A percentile compares a stretch with the other conserved stretches of the same genome.
These are phyloP conservation scores for Sarocladium kiliense DNA, from an alignment of 2,329 filamentous ascomycete species.

Conservation along the genomic window DNA sequence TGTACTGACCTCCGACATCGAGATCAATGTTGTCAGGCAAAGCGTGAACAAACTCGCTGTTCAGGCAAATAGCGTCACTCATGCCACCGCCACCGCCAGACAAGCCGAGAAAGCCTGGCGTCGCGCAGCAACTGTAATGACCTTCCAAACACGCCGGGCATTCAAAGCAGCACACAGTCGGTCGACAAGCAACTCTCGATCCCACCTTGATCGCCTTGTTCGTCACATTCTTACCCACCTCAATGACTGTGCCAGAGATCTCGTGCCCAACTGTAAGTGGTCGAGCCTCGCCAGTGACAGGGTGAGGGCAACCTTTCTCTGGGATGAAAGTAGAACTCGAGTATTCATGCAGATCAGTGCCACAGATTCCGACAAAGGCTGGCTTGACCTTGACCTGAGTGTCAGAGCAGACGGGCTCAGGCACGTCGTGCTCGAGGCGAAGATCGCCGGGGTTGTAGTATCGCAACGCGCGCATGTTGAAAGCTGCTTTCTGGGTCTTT, in stretches of 20 bases:
- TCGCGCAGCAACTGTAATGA: constrained; percentile 23
- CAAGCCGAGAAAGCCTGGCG: constrained; percentile 37
- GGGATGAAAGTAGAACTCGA: constrained; percentile 22
- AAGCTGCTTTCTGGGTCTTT: too few species aligned
- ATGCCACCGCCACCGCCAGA: constrained; percentile 47
- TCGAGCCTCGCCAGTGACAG: constrained; percentile 47
- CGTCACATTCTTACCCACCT: constrained; percentile 43
- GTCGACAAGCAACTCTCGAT: constrained; percentile 51
- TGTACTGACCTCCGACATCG: constrained; percentile 33
- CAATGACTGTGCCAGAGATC: constrained; percentile 54
- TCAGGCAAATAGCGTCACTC: constrained; percentile 45
- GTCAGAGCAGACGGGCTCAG: not conserved
- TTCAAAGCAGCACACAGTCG: constrained; percentile 48
- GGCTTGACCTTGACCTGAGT: constrained; percentile 3
- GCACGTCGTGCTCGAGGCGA: not conserved
- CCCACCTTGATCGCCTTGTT: constrained; percentile 37
- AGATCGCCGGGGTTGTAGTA: not conserved
- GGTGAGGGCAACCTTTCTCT: constrained; percentile 37
- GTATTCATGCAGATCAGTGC: constrained; percentile 28
- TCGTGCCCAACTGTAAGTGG: constrained; percentile 60
- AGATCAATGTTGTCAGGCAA: constrained; percentile 46
- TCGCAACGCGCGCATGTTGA: not conserved
- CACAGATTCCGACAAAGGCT: constrained; percentile 24
- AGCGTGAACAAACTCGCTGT: constrained; percentile 37
- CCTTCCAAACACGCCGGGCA: constrained; percentile 49